Percentiles rank a stretch among this genome's conserved stretches.
Conservation (phyloP, 768 basidiomycete species). For the Pisolithus tinctorius region DNA sequence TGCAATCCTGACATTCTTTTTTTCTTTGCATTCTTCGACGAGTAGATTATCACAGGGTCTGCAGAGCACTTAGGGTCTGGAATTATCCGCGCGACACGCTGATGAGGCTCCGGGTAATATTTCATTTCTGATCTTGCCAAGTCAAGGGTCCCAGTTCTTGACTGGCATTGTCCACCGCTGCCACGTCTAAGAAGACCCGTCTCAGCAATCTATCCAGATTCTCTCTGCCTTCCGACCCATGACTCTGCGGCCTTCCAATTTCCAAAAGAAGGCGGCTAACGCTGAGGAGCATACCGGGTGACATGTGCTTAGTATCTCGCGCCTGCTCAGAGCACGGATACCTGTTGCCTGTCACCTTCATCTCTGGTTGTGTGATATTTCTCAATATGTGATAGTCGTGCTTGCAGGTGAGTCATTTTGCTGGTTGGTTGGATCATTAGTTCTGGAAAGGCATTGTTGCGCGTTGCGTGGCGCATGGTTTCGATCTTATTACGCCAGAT, state of each 20-base stretch:
- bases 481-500: not conserved
- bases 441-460: not conserved
- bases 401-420: not conserved
- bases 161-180: not conserved
- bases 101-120: not conserved
- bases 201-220: not conserved
- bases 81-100: too few relatives aligned
- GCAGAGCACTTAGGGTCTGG: too few relatives aligned
- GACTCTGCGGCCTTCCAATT: not conserved
- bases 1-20: not conserved
- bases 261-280: not conserved
- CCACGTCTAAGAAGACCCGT: not conserved
- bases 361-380: not conserved
- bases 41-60: too few relatives aligned
- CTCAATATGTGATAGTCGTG: not conserved
- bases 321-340: not conserved
- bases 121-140: not conserved
- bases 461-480: not conserved
- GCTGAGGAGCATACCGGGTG: not conserved
- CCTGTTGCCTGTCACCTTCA: not conserved
- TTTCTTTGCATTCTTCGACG: not conserved
- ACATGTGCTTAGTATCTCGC: not conserved
- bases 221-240: not conserved
- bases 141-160: not conserved
- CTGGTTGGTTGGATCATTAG: not conserved